phyloP scores from a whole-genome alignment of 257 asterid species.

The Henckelia pumila region DNA sequence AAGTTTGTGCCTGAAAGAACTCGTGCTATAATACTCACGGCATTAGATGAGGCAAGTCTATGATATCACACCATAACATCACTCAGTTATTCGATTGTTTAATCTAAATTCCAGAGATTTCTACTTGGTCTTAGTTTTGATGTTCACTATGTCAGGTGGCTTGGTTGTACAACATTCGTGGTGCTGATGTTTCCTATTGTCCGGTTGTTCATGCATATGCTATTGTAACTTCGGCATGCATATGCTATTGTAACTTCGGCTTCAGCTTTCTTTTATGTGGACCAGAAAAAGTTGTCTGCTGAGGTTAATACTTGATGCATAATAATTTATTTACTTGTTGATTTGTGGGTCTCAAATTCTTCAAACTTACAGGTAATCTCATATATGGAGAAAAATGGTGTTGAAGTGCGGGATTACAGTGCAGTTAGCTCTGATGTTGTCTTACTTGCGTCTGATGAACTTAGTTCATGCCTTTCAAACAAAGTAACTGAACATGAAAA shows the following conservation, averaged over 20 bases:
- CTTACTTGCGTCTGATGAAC: slow-evolving; percentile 74
- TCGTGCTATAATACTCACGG: slow-evolving; percentile 62
- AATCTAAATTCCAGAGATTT: slow-evolving; percentile 11
- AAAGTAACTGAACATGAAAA: slow-evolving; percentile 23
- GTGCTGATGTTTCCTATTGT: slow-evolving; percentile 77
- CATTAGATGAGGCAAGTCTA: slow-evolving; percentile 80
- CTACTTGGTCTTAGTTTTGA: slow-evolving; percentile 13
- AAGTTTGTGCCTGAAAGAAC: slow-evolving; percentile 68
- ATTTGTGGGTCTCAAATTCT: slow-evolving; percentile 21
- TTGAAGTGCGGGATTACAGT: slow-evolving; percentile 67
- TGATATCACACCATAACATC: slow-evolving; percentile 10
- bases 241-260: slow-evolving; percentile 65
- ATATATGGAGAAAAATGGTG: slow-evolving; percentile 61
- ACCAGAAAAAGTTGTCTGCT: slow-evolving; percentile 65
- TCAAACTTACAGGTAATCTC: slow-evolving; percentile 50
- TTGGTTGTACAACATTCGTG: slow-evolving; percentile 89
- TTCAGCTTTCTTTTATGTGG: slow-evolving; percentile 86
- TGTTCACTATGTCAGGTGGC: slow-evolving; percentile 59
- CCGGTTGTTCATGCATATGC: slow-evolving; percentile 96
- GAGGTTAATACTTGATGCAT: slow-evolving; percentile 49
- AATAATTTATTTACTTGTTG: slow-evolving; percentile 15
- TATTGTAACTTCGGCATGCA: no score
- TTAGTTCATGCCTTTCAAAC: slow-evolving; percentile 35
- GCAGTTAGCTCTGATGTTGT: slow-evolving; percentile 65
- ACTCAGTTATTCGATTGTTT: slow-evolving; percentile 11